Percentiles rank a stretch among this genome's conserved stretches.
phyloP scores from a whole-genome alignment of 768 basidiomycete genomes.

The Coprinopsis cinerea region DNA sequence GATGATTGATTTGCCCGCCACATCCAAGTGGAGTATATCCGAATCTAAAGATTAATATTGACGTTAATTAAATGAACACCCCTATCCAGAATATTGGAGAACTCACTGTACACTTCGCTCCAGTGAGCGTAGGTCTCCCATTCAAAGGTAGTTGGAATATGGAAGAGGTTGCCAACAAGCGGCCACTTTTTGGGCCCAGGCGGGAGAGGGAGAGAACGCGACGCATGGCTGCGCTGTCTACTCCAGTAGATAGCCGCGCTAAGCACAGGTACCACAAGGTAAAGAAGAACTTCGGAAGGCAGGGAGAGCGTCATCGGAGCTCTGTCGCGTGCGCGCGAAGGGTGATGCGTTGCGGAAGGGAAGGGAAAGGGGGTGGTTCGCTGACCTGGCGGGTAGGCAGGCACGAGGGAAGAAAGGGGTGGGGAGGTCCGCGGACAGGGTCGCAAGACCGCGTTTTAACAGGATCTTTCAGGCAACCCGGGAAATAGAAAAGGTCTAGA shows the following conservation, averaged over 20 bases:
- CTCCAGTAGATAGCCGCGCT: not conserved
- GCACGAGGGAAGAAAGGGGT: not conserved
- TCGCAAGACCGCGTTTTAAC: not conserved
- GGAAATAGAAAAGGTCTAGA: too few species aligned
- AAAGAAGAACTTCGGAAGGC: not conserved
- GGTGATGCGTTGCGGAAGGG: not conserved
- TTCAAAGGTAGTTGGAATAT: slow-evolving; percentile 31
- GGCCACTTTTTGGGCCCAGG: slow-evolving; percentile 36
- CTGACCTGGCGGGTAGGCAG: not conserved
- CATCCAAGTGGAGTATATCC: slow-evolving; percentile 20
- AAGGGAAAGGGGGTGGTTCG: not conserved
- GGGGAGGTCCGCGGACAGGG: not conserved
- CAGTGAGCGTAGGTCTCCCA: slow-evolving; percentile 33
- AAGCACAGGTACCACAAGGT: not conserved
- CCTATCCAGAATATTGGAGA: not conserved
- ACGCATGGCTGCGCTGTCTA: not conserved
- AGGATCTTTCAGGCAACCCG: too few species aligned
- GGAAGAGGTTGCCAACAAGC: slow-evolving; percentile 34
- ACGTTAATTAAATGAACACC: not conserved
- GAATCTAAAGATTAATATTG: slow-evolving; percentile 15
- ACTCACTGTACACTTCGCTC: slow-evolving; percentile 32
- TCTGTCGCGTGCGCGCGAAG: not conserved
- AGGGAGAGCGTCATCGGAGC: not conserved
- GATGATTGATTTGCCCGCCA: slow-evolving; percentile 18
- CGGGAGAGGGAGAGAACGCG: slow-evolving; percentile 20